phyloP scores from a whole-genome alignment of 2,329 filamentous ascomycete genomes.

The Immersiporthe knoxdaviesiana region DNA sequence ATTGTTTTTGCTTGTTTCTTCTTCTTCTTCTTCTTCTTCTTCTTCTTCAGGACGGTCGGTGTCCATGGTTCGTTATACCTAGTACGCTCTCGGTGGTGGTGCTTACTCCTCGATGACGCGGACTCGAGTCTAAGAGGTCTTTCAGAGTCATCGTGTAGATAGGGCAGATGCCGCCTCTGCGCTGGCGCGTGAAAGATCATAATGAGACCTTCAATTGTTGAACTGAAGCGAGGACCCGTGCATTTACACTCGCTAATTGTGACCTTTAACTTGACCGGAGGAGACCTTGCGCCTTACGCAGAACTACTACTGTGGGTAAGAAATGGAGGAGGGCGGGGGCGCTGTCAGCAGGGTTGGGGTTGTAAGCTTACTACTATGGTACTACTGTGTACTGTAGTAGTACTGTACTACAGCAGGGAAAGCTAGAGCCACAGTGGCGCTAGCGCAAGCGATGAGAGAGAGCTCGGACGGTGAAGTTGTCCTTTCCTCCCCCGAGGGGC shows the following conservation, averaged over 20 bases:
- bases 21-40: too few relatives aligned
- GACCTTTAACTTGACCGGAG: background rate
- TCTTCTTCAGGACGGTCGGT: background rate
- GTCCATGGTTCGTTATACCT: background rate
- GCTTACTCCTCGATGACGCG: background rate
- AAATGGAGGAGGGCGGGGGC: background rate
- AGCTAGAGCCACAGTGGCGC: slow-evolving; percentile 30
- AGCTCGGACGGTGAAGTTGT: slow-evolving; percentile 31
- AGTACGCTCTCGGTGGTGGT: background rate
- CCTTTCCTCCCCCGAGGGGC: slow-evolving; percentile 28
- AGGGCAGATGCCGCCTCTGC: background rate
- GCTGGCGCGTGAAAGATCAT: background rate
- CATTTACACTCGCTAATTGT: background rate
- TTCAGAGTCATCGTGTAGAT: background rate
- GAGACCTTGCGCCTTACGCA: too few relatives aligned
- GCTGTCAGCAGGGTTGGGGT: slow-evolving; percentile 18
- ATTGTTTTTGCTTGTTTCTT: background rate
- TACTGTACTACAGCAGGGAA: slow-evolving; percentile 9
- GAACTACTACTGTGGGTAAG: too few relatives aligned
- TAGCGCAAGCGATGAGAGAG: slow-evolving; percentile 16
- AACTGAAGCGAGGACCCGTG: background rate
- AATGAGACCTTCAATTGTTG: slow-evolving; percentile 6
- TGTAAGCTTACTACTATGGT: background rate
- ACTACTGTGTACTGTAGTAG: too few relatives aligned
- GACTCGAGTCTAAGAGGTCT: background rate